phyloP scores from a whole-genome alignment of 2,329 filamentous ascomycete species.

The Blastomyces percursus region DNA sequence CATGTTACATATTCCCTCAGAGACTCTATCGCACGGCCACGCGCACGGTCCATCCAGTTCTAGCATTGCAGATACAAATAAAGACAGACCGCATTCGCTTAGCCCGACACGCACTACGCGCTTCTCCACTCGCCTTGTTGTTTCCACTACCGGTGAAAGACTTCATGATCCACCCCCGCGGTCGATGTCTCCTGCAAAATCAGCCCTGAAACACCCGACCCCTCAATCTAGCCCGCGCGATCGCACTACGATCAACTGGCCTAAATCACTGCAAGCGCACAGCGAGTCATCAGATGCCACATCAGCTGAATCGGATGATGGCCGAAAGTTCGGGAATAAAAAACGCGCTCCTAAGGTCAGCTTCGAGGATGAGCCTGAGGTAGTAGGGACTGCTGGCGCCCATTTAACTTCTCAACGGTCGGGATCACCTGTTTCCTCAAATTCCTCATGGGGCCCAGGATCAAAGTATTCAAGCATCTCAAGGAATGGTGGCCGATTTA shows the following conservation, averaged over 20 bases:
- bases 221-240: conserved; percentile 32
- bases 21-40: background rate
- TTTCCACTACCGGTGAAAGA: conserved; percentile 37
- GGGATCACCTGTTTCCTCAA: conserved; percentile 27
- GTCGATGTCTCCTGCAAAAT: conserved; percentile 52
- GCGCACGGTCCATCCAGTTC: conserved; percentile 7
- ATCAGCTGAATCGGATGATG: conserved; percentile 40
- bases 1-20: background rate
- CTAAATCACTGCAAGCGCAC: conserved; percentile 25
- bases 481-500: background rate
- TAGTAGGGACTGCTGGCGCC: conserved; percentile 37
- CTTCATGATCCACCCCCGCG: conserved; percentile 49
- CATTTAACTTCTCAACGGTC: conserved; percentile 34
- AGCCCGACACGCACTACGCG: conserved; percentile 35
- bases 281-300: conserved; percentile 49
- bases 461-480: conserved; percentile 14
- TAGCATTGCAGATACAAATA: conserved; percentile 5
- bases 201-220: conserved; percentile 48
- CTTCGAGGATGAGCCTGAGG: conserved; percentile 50
- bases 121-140: conserved; percentile 43
- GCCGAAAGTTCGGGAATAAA: conserved; percentile 31
- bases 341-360: conserved; percentile 53
- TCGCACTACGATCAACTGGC: conserved; percentile 17
- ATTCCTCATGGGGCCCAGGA: conserved; percentile 25
- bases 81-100: conserved; percentile 7